Evolutionary conservation across 2,329 filamentous ascomycete genomes (phyloP), one percentile per base, ranked within the genome.

Genomic region (Fusarium sterilihyphosum): DNA sequence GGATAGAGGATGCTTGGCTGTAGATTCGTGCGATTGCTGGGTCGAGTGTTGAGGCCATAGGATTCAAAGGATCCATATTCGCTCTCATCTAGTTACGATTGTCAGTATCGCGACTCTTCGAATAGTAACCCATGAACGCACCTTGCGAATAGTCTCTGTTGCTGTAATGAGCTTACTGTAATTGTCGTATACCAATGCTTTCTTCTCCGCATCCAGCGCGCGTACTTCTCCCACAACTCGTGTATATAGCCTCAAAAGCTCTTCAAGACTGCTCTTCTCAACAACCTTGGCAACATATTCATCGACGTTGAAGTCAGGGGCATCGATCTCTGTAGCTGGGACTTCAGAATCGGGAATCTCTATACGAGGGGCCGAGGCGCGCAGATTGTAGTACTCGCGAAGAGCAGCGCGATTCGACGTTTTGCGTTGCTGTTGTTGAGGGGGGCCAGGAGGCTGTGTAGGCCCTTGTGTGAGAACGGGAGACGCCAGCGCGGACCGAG

Each of bases 161-260:
- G 96, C 96, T n/a, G 92, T 90, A 75, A 99, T 98, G 75, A 99
- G 85, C 84, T 98, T 98, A 77, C 93, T 96, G 83, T 98, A 99
- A 81, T 99, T 99, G 82, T 99, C 96, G 82, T 99, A 99, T 9
- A 99, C 96, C 71, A 99, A 85, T 4, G 96, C 95, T 84, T 99
- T 99, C 83, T 96, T 93, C 87, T 99, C 96, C 31, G 96, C 96
- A 79, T 98, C 96, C 24, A 99, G 87, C 5, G 94, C 95, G 43
- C 95, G 86, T 54, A 98, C 96, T 84, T 98, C 96, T 75, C 91
- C 89, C 75, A 96, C 83, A 16, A 96, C 86, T 29, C 90, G 88
- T 53, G 92, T 91, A 80, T 96, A 95, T 3, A 92, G 86, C 61
- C 87, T 87, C 78, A 96, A 80, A 61, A 96, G 85, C 62, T 92